Base-by-base conservation (phyloP, 2,329 filamentous ascomycete species). In the Aspergillus ruber region DNA sequence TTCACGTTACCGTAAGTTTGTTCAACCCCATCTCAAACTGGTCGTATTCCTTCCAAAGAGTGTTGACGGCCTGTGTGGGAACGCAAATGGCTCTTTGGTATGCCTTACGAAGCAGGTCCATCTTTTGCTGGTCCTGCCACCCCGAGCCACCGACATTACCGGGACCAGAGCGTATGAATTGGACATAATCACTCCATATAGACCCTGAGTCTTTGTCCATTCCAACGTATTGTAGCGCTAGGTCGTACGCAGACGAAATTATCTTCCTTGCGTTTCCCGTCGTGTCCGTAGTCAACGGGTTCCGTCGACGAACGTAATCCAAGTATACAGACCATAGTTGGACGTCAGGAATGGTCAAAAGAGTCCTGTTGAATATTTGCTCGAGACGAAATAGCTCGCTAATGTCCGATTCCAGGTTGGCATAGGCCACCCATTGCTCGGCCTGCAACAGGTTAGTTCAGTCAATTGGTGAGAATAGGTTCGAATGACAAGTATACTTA, bases 121-220 rank as follows among this genome's bases (percentile, higher is more conserved):
- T 95, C 76, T 98, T 98, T 65, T 97, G 93, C 70, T 91, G 87
- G 63, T 97, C 93, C 68, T 97, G 90, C 94, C 93, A 98, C 49
- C 82, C 84, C 49, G 78, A 84, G 39, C 91, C 93, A 21, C 90
- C 91, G 49, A 93, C 81, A 49, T 83, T 83, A 5, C 93, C 93
- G 1, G 93, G 93, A 0, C 86, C 88, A 35, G 82, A 87, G 64
- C 90, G 90, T 67, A 97, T 82, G 64, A 98, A 96, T 56, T 93
- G 84, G 51, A 98, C 85, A 61, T 97, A 97, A 56, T 98, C 93
- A 50, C 86, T 82, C 93, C 93, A 98, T 48, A 98, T 84, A 54
- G 79, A 81, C 32, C 90, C 91, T 9, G 90, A 85, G 61, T 95
- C 89, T 61, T 90, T 86, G 69, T 98, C 93, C 58, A 93, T 82